phyloP scores from a whole-genome alignment of 73 alveolate genomes.

The Paramecium octaurelia region DNA sequence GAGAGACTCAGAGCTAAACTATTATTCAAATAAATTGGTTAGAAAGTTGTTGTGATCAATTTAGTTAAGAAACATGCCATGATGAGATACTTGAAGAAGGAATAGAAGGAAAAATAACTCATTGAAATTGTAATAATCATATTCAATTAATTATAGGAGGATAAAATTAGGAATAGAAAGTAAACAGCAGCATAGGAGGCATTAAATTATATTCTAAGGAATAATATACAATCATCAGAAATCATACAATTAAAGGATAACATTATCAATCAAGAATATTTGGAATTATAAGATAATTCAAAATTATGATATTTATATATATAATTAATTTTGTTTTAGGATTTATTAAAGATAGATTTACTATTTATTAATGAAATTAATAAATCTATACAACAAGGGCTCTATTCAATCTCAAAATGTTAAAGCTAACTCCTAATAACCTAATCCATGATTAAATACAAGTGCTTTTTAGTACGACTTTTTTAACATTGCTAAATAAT shows the following conservation, averaged over 20 bases:
- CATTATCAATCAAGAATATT: background rate
- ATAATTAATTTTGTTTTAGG: background rate
- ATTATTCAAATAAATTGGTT: background rate
- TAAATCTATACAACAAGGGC: background rate
- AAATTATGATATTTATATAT: background rate
- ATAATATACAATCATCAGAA: background rate
- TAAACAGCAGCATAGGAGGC: slow-evolving; percentile 45
- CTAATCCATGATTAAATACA: background rate
- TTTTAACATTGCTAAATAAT: background rate
- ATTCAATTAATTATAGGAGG: background rate
- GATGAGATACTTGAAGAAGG: background rate
- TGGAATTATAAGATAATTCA: background rate
- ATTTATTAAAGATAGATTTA: background rate
- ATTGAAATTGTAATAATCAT: background rate
- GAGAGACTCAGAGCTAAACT: background rate
- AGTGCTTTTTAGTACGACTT: background rate
- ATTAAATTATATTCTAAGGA: slow-evolving; percentile 7
- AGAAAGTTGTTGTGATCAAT: background rate
- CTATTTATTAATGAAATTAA: background rate
- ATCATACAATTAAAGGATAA: background rate
- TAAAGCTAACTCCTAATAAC: background rate
- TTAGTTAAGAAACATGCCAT: background rate
- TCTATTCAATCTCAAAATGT: background rate
- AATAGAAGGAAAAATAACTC: background rate
- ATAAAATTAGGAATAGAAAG: background rate